Base-by-base conservation (phyloP, 2,329 filamentous ascomycete genomes). In the Claviceps cyperi region DNA sequence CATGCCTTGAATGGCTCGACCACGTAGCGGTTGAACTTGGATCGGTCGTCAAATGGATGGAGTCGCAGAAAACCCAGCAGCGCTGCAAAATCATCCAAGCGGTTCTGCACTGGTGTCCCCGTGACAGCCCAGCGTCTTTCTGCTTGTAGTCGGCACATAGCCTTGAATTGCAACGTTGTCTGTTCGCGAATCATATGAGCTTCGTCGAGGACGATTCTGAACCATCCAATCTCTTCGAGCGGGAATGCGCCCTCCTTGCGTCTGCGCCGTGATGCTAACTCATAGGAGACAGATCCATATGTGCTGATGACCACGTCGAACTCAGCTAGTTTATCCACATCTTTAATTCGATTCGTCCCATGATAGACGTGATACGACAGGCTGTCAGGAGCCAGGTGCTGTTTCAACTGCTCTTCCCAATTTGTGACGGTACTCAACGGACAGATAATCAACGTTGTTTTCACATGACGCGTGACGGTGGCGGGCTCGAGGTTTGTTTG, bases 81-180 rank as follows among this genome's bases (percentile, higher is more conserved):
- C 1, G 91, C 86, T 14, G 87, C 86, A 21, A 97, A 74, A 63
- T 98, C 92, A 56, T 94, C 89, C 2, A 97, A 74, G 4, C 86
- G 83, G 61, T 98, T 98, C 66, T 97, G 91, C 8, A 97, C 86
- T 0, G 90, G 92, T 0, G 92, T 97, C 50, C 91, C 92, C 0
- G 92, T 97, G n/a, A 97, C 87, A 2, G 90, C 91, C 92, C 92
- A 98, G 36, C 90, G 83, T 35, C 90, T 80, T 60, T 86, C 78
- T 2, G 89, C 86, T 53, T 85, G 76, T 2, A 97, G 72, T 19
- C 80, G 77, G 55, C 88, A 90, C 19, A 92, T 86, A 3, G 87
- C 86, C 62, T 90, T 88, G 49, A 89, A 94, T 57, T 91, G 84
- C 40, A 85, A 72, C 0, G 89, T 91, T 3, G 74, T 78, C 54